A percentile compares a stretch with the other conserved stretches of the same genome.
Conservation (phyloP, 2,329 filamentous ascomycete genomes). For the Thelonectria rubi region DNA sequence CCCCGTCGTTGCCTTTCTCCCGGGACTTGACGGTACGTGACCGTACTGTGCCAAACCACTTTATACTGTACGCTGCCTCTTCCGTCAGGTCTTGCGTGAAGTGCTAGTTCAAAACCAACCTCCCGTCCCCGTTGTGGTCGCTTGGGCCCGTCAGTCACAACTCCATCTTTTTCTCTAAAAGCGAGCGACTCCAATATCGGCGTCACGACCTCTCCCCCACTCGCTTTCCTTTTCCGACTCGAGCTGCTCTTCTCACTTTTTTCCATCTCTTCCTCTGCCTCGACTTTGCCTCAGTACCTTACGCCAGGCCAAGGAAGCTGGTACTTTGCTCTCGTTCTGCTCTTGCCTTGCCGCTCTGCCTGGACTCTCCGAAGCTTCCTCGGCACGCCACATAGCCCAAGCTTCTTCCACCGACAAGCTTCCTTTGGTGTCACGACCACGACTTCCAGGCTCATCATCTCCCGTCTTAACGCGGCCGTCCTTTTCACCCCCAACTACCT, state of each 20-base stretch:
- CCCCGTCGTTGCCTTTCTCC: conserved; percentile 6
- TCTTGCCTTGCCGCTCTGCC: background rate
- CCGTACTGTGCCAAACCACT: background rate
- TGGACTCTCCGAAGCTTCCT: background rate
- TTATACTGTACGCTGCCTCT: background rate
- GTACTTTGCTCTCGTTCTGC: background rate
- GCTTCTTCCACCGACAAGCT: background rate
- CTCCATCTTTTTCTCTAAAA: conserved; percentile 15
- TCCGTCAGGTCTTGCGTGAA: background rate
- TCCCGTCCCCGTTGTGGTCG: conserved; percentile 4
- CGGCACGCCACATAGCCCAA: background rate
- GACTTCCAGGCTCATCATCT: background rate
- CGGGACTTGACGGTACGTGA: conserved; percentile 7
- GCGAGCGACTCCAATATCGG: conserved; percentile 22
- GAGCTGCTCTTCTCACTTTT: background rate
- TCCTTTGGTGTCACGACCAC: background rate
- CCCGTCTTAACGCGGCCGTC: background rate
- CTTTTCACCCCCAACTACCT: background rate
- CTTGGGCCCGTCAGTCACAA: conserved; percentile 8
- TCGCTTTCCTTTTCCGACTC: conserved; percentile 1
- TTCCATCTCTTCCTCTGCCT: background rate
- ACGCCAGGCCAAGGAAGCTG: background rate
- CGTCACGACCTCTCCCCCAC: conserved; percentile 23
- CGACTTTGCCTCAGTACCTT: background rate
- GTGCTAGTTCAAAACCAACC: conserved; percentile 14